Percentiles rank a stretch among this genome's conserved stretches.
Conservation (phyloP, 345 rosid genomes). For the Brassica napus region DNA sequence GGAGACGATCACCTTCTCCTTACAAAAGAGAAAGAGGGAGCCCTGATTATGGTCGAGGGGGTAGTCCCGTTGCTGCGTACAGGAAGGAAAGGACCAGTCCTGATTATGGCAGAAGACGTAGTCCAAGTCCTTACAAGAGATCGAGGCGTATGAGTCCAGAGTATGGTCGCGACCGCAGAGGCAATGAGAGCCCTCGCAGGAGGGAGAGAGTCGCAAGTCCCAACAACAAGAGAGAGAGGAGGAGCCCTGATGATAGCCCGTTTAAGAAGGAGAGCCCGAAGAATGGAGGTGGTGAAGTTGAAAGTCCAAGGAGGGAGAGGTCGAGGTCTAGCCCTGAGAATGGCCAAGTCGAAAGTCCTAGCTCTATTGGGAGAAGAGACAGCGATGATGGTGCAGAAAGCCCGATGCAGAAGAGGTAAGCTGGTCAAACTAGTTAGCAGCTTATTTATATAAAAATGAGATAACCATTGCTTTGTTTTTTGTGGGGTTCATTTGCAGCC, state of each 20-base stretch:
- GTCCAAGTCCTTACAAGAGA: constrained; percentile 60
- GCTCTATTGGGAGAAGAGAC: constrained; percentile 34
- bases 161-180: constrained; percentile 48
- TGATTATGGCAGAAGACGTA: constrained; percentile 63
- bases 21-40: constrained; percentile 82
- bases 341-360: constrained; percentile 68
- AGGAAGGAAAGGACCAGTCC: constrained; percentile 72
- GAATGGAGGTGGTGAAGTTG: constrained; percentile 43
- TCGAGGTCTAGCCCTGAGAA: constrained; percentile 48
- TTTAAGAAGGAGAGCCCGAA: constrained; percentile 43
- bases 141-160: constrained; percentile 63
- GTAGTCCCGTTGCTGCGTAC: constrained; percentile 58
- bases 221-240: constrained; percentile 43
- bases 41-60: constrained; percentile 90
- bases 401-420: constrained; percentile 25
- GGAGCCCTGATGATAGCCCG: constrained; percentile 52
- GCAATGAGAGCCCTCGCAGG: constrained; percentile 60
- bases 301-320: constrained; percentile 41
- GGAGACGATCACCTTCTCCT: constrained; percentile 80
- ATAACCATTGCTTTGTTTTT: neutral
- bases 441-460: neutral
- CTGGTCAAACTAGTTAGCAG: constrained; percentile 44
- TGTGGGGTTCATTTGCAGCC: neutral
- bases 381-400: constrained; percentile 40
- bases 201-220: constrained; percentile 56